Conservation (phyloP, 345 rosid species). For the Lepidium africanum region DNA sequence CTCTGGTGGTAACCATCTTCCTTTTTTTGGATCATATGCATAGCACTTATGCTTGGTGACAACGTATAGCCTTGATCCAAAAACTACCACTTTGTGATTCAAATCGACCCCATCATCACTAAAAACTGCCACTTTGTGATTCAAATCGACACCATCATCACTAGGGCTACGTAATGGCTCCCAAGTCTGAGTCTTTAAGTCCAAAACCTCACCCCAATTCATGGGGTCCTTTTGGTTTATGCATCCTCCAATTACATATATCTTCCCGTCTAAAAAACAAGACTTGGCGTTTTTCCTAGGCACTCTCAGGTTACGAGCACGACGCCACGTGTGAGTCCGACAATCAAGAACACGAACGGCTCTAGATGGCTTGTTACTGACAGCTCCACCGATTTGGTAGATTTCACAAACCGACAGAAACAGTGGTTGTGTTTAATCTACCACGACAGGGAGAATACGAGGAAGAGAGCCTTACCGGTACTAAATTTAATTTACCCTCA, state of each 20-base stretch:
- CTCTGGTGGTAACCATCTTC: neutral
- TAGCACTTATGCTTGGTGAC: neutral
- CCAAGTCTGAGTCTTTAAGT: conserved; percentile 1
- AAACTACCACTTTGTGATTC: neutral
- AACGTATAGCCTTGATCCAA: neutral
- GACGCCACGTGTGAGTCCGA: conserved; percentile 51
- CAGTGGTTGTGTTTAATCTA: conserved; percentile 6
- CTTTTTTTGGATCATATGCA: neutral
- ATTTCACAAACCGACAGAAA: conserved; percentile 35
- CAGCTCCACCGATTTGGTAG: conserved; percentile 50
- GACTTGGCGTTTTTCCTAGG: conserved; percentile 47
- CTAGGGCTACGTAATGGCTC: neutral
- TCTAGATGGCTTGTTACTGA: neutral
- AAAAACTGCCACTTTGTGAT: neutral
- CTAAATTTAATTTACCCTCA: neutral
- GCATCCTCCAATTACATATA: conserved; percentile 33
- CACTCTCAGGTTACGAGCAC: conserved; percentile 41
- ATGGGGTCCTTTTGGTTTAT: neutral
- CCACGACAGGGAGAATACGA: neutral
- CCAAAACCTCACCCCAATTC: neutral
- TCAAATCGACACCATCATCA: neutral
- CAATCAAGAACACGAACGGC: conserved; percentile 58
- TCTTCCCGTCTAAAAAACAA: conserved; percentile 31
- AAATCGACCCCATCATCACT: neutral
- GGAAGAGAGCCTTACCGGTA: neutral